These are phyloP conservation scores for Prototheca wickerhamii DNA, from an alignment of 163 green algal species.

Conservation along the genomic window DNA sequence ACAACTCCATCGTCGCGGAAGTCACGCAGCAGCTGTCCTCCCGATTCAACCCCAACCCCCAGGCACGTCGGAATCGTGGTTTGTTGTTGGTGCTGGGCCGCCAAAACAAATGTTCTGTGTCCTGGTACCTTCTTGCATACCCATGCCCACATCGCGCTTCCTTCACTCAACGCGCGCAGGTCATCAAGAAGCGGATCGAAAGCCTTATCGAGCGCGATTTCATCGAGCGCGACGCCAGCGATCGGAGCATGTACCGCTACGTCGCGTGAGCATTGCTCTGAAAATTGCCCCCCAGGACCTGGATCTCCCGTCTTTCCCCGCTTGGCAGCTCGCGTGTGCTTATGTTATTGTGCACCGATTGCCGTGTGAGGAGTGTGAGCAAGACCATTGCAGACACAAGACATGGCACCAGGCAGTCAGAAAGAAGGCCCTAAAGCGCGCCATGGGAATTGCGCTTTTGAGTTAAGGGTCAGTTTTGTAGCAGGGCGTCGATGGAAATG, in stretches of 20 bases:
- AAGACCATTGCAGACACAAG: too few relatives aligned
- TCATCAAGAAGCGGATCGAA: constrained; percentile 98
- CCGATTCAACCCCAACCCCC: constrained; percentile 57
- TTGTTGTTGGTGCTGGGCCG: too few relatives aligned
- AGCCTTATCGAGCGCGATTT: constrained; percentile 96
- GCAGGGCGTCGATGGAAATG: not conserved
- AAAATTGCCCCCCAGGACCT: too few relatives aligned
- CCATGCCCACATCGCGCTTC: constrained; percentile 4
- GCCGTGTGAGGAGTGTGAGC: too few relatives aligned
- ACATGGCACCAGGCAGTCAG: too few relatives aligned
- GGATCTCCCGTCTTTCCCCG: too few relatives aligned
- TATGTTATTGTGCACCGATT: too few relatives aligned
- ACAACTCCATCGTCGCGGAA: constrained; percentile 86
- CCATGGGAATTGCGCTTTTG: not conserved
- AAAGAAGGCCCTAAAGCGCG: too few relatives aligned
- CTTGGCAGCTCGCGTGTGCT: too few relatives aligned
- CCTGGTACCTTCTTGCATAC: too few relatives aligned
- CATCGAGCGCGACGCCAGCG: constrained; percentile 76
- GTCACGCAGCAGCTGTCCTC: constrained; percentile 65
- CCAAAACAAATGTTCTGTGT: too few relatives aligned
- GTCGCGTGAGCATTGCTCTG: constrained; percentile 65
- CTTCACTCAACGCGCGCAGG: constrained; percentile 66
- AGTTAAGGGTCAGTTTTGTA: not conserved
- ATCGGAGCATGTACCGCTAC: constrained; percentile 93
- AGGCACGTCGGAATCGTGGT: too few relatives aligned